Percentiles rank a stretch among this genome's conserved stretches.
Evolutionary conservation across 257 asterid genomes (phyloP).

Genomic region (Paulownia fortunei): DNA sequence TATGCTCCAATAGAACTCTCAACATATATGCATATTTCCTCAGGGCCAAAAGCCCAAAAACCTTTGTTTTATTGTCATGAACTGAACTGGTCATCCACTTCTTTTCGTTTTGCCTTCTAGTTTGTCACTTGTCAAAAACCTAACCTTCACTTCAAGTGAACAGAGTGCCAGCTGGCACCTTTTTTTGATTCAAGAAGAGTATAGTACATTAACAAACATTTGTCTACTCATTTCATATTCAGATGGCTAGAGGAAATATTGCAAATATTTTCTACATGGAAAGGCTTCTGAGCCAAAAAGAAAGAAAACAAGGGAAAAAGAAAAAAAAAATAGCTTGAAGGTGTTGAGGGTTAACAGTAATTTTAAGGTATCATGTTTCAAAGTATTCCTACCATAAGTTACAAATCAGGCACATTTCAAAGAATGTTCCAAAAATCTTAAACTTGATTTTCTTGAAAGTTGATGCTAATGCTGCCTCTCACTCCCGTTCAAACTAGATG

Average conservation of each 20-base stretch:
- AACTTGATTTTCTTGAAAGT: neutral
- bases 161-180: neutral
- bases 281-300: neutral
- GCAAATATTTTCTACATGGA: neutral
- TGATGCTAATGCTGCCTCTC: slow-evolving; percentile 8
- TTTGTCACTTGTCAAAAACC: slow-evolving; percentile 6
- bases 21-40: neutral
- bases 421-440: neutral
- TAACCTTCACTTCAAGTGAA: neutral
- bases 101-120: neutral
- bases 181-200: neutral
- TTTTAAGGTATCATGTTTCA: neutral
- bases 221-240: neutral
- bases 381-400: neutral
- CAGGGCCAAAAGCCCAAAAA: neutral
- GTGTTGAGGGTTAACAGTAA: neutral
- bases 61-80: neutral
- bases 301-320: neutral
- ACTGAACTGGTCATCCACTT: neutral
- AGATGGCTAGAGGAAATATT: neutral
- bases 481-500: neutral
- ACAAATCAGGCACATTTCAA: neutral
- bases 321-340: neutral
- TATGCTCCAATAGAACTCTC: neutral
- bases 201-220: neutral